Conservation (phyloP, 2,329 filamentous ascomycete species). For the Aspergillus sp. region DNA sequence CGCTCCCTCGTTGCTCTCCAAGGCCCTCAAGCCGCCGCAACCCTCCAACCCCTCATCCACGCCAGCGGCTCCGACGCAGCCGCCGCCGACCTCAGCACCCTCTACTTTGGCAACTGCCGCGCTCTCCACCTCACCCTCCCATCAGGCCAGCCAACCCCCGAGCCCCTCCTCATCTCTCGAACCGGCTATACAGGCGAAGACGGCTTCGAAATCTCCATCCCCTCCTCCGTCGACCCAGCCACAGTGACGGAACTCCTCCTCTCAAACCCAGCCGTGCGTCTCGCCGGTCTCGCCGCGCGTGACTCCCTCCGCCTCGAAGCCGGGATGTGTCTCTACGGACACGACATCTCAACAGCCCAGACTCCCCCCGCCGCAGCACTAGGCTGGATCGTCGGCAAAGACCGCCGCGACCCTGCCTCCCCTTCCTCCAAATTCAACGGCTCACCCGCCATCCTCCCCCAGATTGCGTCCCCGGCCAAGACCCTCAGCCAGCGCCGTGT, state of each 20-base stretch:
- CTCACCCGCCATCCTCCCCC: constrained; percentile 71
- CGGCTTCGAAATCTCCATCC: constrained; percentile 93
- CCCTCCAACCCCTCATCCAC: constrained; percentile 66
- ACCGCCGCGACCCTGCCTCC: constrained; percentile 57
- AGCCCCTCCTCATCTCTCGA: constrained; percentile 72
- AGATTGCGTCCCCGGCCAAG: constrained; percentile 60
- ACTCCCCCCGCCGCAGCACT: constrained; percentile 68
- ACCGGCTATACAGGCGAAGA: constrained; percentile 98
- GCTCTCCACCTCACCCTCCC: constrained; percentile 64
- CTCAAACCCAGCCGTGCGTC: constrained; percentile 63
- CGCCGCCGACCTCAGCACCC: constrained; percentile 56
- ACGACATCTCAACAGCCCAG: constrained; percentile 81
- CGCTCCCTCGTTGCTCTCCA: constrained; percentile 86
- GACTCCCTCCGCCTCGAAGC: constrained; percentile 93
- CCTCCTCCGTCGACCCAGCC: constrained; percentile 57
- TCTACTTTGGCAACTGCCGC: constrained; percentile 80
- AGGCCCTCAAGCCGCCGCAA: constrained; percentile 71
- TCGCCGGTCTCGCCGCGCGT: constrained; percentile 85
- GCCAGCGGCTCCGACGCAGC: constrained; percentile 40
- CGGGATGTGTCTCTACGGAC: constrained; percentile 99
- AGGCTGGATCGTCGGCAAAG: constrained; percentile 81
- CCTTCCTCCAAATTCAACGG: constrained; percentile 79
- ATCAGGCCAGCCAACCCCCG: constrained; percentile 51
- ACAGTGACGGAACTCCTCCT: constrained; percentile 70
- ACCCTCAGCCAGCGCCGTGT: constrained; percentile 72